These are phyloP conservation scores for Talaromyces adpressus DNA, from an alignment of 495 filamentous ascomycete genomes.

Conservation along the genomic window DNA sequence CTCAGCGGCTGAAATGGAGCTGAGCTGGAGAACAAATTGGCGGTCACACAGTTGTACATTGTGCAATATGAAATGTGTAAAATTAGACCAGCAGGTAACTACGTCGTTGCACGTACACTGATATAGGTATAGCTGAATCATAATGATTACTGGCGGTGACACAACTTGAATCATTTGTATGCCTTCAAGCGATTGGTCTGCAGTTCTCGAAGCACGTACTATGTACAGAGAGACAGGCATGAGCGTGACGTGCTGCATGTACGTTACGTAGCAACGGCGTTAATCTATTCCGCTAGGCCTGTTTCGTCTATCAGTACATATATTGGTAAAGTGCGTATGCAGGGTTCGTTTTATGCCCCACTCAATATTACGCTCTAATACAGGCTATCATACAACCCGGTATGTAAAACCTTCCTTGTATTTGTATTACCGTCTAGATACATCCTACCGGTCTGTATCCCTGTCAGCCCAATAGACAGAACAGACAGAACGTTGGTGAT, in stretches of 20 bases:
- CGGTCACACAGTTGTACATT: neutral
- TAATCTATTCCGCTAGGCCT: neutral
- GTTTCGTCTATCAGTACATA: neutral
- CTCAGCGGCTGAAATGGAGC: neutral
- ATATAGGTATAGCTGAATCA: neutral
- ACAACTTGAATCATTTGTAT: neutral
- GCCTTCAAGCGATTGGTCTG: neutral
- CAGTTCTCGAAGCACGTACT: neutral
- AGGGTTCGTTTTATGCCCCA: neutral
- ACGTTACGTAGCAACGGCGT: slow-evolving; percentile 1
- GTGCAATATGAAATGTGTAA: neutral
- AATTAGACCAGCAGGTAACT: neutral
- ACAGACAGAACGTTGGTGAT: neutral
- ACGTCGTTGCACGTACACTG: neutral
- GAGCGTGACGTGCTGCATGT: neutral
- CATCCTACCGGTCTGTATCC: neutral
- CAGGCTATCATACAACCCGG: neutral
- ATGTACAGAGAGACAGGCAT: neutral
- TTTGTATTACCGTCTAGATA: neutral
- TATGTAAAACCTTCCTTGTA: neutral
- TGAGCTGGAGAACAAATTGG: neutral
- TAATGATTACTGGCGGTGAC: neutral
- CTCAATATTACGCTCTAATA: neutral
- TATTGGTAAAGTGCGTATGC: neutral
- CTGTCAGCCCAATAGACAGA: too few species aligned